Conservation (phyloP, 139 green algal species). For the Chlamydomonas urium region DNA sequence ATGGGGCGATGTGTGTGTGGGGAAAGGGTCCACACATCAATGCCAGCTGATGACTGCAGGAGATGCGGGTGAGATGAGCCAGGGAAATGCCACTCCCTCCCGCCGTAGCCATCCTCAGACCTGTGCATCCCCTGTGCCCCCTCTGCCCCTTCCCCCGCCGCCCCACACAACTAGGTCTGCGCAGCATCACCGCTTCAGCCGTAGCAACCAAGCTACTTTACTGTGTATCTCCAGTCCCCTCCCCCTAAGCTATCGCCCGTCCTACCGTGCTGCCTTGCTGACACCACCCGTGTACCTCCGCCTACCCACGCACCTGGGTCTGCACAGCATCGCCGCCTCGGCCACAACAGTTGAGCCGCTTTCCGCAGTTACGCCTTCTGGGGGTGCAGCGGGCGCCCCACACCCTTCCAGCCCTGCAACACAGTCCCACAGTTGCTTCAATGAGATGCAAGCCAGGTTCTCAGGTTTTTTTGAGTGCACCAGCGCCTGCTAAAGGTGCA, state of each 20-base stretch:
- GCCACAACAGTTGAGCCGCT: slow-evolving; percentile 26
- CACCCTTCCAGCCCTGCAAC: neutral
- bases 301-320: slow-evolving; percentile 17
- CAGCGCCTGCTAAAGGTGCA: neutral
- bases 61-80: neutral
- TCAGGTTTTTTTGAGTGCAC: no score
- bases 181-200: neutral
- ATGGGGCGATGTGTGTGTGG: slow-evolving; percentile 5
- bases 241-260: no score
- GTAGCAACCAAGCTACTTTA: no score
- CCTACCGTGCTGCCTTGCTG: no score
- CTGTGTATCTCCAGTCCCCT: no score
- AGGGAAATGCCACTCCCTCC: no score
- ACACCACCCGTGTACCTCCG: neutral
- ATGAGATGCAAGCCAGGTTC: no score
- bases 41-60: neutral
- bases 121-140: no score
- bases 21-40: no score
- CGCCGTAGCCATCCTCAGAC: no score
- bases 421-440: no score
- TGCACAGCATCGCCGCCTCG: slow-evolving; percentile 25
- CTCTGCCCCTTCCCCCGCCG: no score
- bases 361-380: neutral
- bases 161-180: neutral
- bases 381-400: neutral